These are phyloP conservation scores for Parietaria judaica DNA, from an alignment of 306 rosid genomes.

Conservation along the genomic window DNA sequence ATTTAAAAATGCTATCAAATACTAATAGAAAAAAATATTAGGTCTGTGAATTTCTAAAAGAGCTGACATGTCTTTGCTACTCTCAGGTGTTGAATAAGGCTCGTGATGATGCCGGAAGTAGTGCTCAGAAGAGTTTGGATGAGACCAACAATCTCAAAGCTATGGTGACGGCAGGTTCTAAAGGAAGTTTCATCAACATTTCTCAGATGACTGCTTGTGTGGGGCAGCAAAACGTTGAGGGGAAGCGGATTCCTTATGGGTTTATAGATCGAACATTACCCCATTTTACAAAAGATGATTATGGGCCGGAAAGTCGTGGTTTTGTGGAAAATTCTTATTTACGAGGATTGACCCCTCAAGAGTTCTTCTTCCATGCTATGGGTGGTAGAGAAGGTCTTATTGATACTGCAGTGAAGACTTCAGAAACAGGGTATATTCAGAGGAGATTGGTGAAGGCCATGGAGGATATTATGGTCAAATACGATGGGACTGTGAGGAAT, in stretches of 20 bases:
- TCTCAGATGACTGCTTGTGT: conserved; percentile 99
- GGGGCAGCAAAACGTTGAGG: conserved; percentile 99
- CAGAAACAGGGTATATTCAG: conserved; percentile 98
- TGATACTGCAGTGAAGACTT: conserved; percentile 97
- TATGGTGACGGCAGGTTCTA: conserved; percentile 99
- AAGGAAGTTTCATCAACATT: conserved; percentile 97
- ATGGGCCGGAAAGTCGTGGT: conserved; percentile 99
- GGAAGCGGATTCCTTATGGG: conserved; percentile 96
- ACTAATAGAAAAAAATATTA: no score
- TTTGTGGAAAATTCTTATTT: conserved; percentile 96
- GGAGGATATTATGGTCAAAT: conserved; percentile 99
- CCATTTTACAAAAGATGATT: conserved; percentile 91
- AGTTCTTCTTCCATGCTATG: conserved; percentile 99
- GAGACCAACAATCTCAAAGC: conserved; percentile 98
- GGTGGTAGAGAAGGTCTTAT: conserved; percentile 99
- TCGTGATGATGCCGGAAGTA: conserved; percentile 97
- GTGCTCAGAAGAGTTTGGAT: conserved; percentile 90
- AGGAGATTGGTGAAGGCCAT: conserved; percentile 97
- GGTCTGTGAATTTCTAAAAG: no score
- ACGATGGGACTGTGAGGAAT: conserved; percentile 97
- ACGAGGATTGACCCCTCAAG: conserved; percentile 96
- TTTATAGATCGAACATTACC: conserved; percentile 91
- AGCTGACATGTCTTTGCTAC: conserved; percentile 12
- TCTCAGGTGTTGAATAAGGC: conserved; percentile 74
- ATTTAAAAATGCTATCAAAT: no score